Evolutionary conservation across 164 flowering plant genomes (phyloP).

Genomic region (Litsea cubeba): DNA sequence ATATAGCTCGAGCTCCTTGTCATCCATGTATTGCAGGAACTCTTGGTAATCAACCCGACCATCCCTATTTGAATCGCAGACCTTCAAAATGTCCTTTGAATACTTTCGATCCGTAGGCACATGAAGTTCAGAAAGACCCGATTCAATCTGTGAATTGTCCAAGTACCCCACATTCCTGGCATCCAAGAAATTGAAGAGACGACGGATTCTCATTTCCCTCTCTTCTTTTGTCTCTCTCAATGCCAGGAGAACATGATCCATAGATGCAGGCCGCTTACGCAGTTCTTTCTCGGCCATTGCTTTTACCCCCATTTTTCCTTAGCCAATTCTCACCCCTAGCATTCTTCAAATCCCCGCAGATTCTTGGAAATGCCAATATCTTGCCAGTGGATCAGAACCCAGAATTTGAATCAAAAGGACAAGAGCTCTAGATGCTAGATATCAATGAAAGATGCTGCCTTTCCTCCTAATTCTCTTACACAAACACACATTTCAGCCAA

Average conservation of each 20-base stretch:
- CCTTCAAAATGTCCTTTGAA: conserved; percentile 73
- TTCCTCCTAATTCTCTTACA: too few species aligned
- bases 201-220: conserved; percentile 69
- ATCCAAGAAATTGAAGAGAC: conserved; percentile 76
- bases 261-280: conserved; percentile 43
- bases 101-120: conserved; percentile 83
- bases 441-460: too few species aligned
- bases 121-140: conserved; percentile 70
- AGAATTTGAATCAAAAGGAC: too few species aligned
- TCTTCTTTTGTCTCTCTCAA: conserved; percentile 77
- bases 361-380: too few species aligned
- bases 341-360: conserved; percentile 10
- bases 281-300: conserved; percentile 12
- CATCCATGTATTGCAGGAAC: conserved; percentile 86
- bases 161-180: conserved; percentile 51
- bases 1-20: conserved; percentile 86
- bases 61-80: conserved; percentile 75
- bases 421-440: too few species aligned
- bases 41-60: conserved; percentile 82
- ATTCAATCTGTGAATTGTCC: conserved; percentile 71
- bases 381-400: too few species aligned
- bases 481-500: too few species aligned
- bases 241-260: conserved; percentile 88
- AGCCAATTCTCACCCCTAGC: conserved; percentile 32
- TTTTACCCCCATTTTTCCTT: conserved; percentile 23